Evolutionary conservation across 208 protist species (phyloP).

Genomic region (Acanthamoeba healyi): DNA sequence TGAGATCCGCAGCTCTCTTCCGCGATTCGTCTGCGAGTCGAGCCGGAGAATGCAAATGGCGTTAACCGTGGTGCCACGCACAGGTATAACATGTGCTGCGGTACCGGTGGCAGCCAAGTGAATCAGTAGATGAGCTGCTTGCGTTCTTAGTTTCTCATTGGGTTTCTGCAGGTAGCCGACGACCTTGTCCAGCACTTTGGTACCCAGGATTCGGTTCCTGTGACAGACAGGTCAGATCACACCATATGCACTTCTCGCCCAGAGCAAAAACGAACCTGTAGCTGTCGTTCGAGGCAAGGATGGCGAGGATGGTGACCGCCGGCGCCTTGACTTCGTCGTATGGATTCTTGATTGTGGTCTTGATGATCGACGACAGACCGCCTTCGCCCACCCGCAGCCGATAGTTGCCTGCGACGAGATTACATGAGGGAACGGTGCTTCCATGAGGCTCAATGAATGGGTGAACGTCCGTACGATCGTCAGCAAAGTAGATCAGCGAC

Average conservation of each 20-base stretch:
- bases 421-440: neutral
- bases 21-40: neutral
- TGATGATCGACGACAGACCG: slow-evolving; percentile 36
- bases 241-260: too few relatives aligned
- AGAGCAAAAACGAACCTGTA: slow-evolving; percentile 36
- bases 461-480: neutral
- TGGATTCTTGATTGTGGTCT: neutral
- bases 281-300: slow-evolving; percentile 46
- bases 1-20: neutral
- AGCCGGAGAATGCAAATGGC: neutral
- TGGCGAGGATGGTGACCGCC: slow-evolving; percentile 28
- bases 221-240: too few relatives aligned
- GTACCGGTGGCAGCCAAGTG: neutral
- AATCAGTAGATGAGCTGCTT: neutral
- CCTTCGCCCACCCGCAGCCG: slow-evolving; percentile 33
- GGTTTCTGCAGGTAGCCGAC: neutral
- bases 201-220: slow-evolving; percentile 43
- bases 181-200: slow-evolving; percentile 17
- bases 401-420: neutral
- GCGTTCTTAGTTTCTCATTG: neutral
- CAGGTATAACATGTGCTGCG: too few relatives aligned
- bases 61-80: neutral
- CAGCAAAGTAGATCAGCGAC: neutral
- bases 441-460: neutral
- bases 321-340: slow-evolving; percentile 49